phyloP scores from a whole-genome alignment of 257 asterid genomes.

The Solanum megistacrolobum region DNA sequence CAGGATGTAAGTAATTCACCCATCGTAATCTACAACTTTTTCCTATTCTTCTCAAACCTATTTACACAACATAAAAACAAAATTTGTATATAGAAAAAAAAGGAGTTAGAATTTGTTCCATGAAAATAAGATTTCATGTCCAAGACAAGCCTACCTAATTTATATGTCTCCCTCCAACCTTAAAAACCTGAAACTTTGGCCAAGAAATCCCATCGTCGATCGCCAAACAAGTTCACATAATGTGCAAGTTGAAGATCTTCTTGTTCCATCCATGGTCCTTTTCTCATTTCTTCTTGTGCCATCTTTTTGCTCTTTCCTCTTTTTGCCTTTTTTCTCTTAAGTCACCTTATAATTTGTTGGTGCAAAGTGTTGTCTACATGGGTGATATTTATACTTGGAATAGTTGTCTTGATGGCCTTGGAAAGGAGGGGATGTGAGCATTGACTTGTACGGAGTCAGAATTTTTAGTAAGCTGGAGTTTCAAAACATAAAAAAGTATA shows the following conservation, averaged over 20 bases:
- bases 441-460: not conserved
- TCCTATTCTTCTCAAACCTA: constrained; percentile 80
- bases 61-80: not conserved
- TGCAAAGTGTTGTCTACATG: not conserved
- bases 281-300: not conserved
- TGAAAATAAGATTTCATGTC: not conserved
- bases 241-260: not conserved
- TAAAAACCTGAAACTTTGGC: constrained; percentile 1
- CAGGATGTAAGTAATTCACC: constrained; percentile 80
- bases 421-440: not conserved
- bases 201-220: not conserved
- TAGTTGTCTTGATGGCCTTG: not conserved
- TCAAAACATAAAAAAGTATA: not conserved
- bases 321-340: not conserved
- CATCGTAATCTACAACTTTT: constrained; percentile 82
- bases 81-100: not conserved
- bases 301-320: not conserved
- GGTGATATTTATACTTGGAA: not conserved
- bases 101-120: not conserved
- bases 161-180: not conserved
- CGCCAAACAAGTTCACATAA: not conserved
- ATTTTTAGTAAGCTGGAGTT: not conserved
- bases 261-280: not conserved
- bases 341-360: not conserved
- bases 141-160: not conserved